A percentile compares a stretch with the other conserved stretches of the same genome.
These are phyloP conservation scores for Cyanidioschyzon merolae DNA, from an alignment of 23 red algal species.

Conservation along the genomic window DNA sequence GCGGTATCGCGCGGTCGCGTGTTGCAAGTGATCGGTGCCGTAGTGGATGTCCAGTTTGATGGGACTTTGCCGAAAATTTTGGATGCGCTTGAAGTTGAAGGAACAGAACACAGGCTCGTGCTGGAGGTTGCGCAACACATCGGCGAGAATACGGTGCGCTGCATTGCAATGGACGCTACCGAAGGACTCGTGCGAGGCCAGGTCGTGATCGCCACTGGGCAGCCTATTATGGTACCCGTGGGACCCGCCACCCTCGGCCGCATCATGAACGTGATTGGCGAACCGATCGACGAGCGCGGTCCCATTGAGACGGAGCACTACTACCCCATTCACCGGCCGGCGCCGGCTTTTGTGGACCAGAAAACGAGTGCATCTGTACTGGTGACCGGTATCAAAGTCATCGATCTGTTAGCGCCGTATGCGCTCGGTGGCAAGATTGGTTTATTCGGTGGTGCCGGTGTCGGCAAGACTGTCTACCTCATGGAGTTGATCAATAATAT, in stretches of 20 bases:
- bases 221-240: slow-evolving; percentile 90
- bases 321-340: slow-evolving; percentile 99
- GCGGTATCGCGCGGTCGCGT: slow-evolving; percentile 18
- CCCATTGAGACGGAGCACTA: slow-evolving; percentile 82
- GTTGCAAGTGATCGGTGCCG: slow-evolving; percentile 96
- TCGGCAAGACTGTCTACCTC: slow-evolving; percentile 99
- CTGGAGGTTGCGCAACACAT: slow-evolving; percentile 97
- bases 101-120: slow-evolving; percentile 80
- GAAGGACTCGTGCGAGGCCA: slow-evolving; percentile 98
- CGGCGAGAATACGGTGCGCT: slow-evolving; percentile 94
- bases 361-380: slow-evolving; percentile 84
- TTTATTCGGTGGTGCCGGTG: slow-evolving; percentile 96
- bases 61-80: slow-evolving; percentile 79
- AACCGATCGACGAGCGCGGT: slow-evolving; percentile 96
- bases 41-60: slow-evolving; percentile 95
- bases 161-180: slow-evolving; percentile 98
- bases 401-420: slow-evolving; percentile 96
- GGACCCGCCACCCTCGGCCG: slow-evolving; percentile 89
- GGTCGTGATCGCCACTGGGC: slow-evolving; percentile 66
- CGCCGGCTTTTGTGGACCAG: slow-evolving; percentile 86
- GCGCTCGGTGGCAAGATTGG: slow-evolving; percentile 99
- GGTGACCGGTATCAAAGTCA: slow-evolving; percentile 95
- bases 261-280: slow-evolving; percentile 99
- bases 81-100: slow-evolving; percentile 87
- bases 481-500: slow-evolving; percentile 99